Conservation (phyloP, 2,329 filamentous ascomycete species). For the Pseudocercospora musae region DNA sequence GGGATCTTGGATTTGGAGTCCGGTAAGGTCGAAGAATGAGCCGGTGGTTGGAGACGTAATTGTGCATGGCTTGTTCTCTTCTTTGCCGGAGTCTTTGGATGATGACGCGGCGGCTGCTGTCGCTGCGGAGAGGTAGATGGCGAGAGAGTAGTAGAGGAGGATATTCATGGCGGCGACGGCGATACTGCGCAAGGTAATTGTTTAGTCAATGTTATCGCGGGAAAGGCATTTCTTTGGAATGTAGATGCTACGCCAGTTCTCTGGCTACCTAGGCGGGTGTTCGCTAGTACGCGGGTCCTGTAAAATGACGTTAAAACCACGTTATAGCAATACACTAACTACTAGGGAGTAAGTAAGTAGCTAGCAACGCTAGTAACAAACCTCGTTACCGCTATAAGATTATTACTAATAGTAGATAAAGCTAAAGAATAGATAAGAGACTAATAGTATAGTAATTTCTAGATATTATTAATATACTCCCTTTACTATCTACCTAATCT, state of each 20-base stretch:
- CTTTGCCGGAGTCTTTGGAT: conserved; percentile 32
- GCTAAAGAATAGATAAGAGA: no score
- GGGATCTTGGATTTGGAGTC: conserved; percentile 53
- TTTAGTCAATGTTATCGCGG: neutral
- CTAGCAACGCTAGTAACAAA: no score
- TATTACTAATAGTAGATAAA: no score
- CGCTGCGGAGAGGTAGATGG: conserved; percentile 33
- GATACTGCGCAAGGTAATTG: neutral
- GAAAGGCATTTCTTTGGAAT: neutral
- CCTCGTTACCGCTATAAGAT: no score
- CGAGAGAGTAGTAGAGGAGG: conserved; percentile 36
- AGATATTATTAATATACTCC: no score
- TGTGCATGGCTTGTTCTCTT: conserved; percentile 48
- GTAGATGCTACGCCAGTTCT: neutral
- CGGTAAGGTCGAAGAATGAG: conserved; percentile 61
- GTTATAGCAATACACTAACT: no score
- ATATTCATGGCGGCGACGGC: conserved; percentile 23
- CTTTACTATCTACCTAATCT: no score
- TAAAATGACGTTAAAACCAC: no score
- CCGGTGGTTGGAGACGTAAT: conserved; percentile 59
- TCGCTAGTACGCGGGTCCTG: neutral
- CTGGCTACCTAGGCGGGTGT: no score
- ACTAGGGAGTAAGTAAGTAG: no score
- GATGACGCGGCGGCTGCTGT: conserved; percentile 36
- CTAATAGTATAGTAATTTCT: no score